A percentile compares a stretch with the other conserved stretches of the same genome.
Conservation (phyloP, 83 land plant genomes). For the Picea engelmannii region DNA sequence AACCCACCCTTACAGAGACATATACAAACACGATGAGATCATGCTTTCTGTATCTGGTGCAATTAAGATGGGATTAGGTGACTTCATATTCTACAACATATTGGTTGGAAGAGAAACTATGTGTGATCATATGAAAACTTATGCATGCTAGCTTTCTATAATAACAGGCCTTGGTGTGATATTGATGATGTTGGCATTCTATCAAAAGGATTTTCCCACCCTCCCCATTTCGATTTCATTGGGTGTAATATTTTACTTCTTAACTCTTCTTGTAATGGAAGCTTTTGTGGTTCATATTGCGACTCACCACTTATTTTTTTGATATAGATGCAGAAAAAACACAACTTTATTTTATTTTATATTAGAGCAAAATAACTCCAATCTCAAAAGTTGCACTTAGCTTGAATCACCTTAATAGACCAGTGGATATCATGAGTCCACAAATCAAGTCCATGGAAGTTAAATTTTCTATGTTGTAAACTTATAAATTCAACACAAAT, state of each 20-base stretch:
- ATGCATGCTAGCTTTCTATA: slow-evolving; percentile 89
- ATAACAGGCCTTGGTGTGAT: slow-evolving; percentile 94
- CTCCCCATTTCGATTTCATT: slow-evolving; percentile 87
- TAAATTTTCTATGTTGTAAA: background rate
- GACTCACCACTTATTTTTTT: slow-evolving; percentile 74
- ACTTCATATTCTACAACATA: slow-evolving; percentile 85
- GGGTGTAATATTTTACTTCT: slow-evolving; percentile 87
- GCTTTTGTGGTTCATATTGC: slow-evolving; percentile 75
- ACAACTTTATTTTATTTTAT: too few species aligned
- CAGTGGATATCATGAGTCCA: too few species aligned
- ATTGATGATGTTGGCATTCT: slow-evolving; percentile 72
- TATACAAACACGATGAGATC: slow-evolving; percentile 52
- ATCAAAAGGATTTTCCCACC: slow-evolving; percentile 93
- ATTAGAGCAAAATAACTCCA: too few species aligned
- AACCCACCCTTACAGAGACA: background rate
- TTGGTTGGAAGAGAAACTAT: slow-evolving; percentile 86
- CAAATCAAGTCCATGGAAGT: background rate
- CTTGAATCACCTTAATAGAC: too few species aligned
- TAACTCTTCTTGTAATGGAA: slow-evolving; percentile 78
- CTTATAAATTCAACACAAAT: background rate
- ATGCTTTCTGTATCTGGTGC: slow-evolving; percentile 84
- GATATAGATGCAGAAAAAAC: too few species aligned
- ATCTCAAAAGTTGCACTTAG: too few species aligned
- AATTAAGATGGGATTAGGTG: slow-evolving; percentile 92
- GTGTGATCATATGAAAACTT: slow-evolving; percentile 83